Evolutionary conservation across 192 early-diverging fungal species (phyloP).

Genomic region (Entomortierella parvispora): DNA sequence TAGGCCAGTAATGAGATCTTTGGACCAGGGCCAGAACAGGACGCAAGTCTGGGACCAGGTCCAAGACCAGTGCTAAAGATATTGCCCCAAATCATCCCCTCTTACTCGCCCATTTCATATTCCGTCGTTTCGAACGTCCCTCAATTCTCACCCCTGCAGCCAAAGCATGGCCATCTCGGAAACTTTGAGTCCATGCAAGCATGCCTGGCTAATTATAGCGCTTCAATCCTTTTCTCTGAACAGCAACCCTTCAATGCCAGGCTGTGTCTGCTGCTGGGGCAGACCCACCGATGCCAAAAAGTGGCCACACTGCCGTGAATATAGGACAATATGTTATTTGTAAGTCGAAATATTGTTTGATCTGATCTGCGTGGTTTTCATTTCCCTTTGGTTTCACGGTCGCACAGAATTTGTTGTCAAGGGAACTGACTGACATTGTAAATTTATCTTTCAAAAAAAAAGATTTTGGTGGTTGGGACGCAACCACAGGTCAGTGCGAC

Average conservation of each 20-base stretch:
- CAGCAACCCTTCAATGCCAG: slow-evolving; percentile 41
- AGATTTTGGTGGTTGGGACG: slow-evolving; percentile 53
- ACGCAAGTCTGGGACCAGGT: too few relatives aligned
- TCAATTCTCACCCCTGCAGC: too few relatives aligned
- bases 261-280: slow-evolving; percentile 18
- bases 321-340: slow-evolving; percentile 58
- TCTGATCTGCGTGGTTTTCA: too few relatives aligned
- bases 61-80: too few relatives aligned
- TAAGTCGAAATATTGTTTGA: slow-evolving; percentile 33
- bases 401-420: neutral
- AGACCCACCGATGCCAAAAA: slow-evolving; percentile 58
- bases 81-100: too few relatives aligned
- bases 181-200: neutral
- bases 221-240: slow-evolving; percentile 1
- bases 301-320: slow-evolving; percentile 55
- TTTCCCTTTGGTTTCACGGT: neutral
- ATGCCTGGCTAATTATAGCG: neutral
- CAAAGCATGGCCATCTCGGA: neutral
- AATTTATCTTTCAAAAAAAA: neutral
- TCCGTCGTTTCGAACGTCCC: too few relatives aligned
- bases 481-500: slow-evolving; percentile 46
- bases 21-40: too few relatives aligned
- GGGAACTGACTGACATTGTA: neutral
- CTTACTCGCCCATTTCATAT: too few relatives aligned
- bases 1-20: too few relatives aligned